Conservation (phyloP, 192 early-diverging fungal species). For the Coemansia interrupta region DNA sequence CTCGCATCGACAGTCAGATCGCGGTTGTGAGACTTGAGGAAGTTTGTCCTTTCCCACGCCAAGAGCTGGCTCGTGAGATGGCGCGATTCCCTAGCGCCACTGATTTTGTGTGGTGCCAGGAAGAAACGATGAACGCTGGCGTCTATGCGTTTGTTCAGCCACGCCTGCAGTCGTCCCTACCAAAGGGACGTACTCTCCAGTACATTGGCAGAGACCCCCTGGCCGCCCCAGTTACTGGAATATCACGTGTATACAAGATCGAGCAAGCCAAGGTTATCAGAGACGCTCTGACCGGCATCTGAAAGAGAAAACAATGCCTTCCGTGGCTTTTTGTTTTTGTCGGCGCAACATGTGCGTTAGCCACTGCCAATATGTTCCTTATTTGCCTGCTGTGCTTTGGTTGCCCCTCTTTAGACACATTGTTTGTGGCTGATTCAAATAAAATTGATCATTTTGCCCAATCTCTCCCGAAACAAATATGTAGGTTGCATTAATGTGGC, state of each 20-base stretch:
- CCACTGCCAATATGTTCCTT: too few species aligned
- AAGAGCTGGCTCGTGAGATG: slow-evolving; percentile 63
- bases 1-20: slow-evolving; percentile 54
- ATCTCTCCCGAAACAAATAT: too few species aligned
- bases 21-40: slow-evolving; percentile 90
- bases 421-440: too few species aligned
- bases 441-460: too few species aligned
- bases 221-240: slow-evolving; percentile 79
- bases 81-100: slow-evolving; percentile 59
- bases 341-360: too few species aligned
- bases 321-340: slow-evolving; percentile 6
- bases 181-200: slow-evolving; percentile 43
- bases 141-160: slow-evolving; percentile 85
- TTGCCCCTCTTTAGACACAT: too few species aligned
- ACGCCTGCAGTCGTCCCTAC: slow-evolving; percentile 72
- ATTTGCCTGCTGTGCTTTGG: too few species aligned
- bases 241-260: slow-evolving; percentile 63
- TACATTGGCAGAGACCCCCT: slow-evolving; percentile 74
- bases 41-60: slow-evolving; percentile 83
- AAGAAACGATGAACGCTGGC: slow-evolving; percentile 94
- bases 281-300: slow-evolving; percentile 44
- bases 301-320: neutral
- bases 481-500: too few species aligned
- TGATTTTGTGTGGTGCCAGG: slow-evolving; percentile 77
- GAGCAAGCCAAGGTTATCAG: slow-evolving; percentile 62